Base-by-base conservation (phyloP, 192 early-diverging fungal species). In the Fimicolochytrium jonesii region DNA sequence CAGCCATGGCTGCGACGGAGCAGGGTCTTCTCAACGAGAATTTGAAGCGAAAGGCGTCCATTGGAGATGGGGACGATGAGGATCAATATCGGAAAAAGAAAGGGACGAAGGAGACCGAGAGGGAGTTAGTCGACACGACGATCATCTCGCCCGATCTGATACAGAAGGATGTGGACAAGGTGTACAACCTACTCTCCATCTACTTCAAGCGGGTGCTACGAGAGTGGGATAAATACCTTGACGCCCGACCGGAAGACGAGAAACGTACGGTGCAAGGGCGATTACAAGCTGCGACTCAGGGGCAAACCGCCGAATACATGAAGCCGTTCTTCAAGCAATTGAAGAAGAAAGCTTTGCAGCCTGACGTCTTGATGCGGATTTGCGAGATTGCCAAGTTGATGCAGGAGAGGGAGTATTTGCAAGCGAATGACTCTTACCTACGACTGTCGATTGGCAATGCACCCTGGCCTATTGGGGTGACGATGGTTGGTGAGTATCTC, bases 381-480 rank as follows among this genome's bases (percentile, higher is more conserved):
- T 83, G 90, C 9, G 94, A 99, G 71, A 99, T 99, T 63, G 85
- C 87, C 23, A 72, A 83, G n/a, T 65, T 80, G 30, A 88, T 93
- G 83, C 87, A 91, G 50, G 77, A 88, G 35, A 79, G 92, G 41
- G 90, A 93, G 73, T 96, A 99, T 46, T 79, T 91, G 73, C 80
- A 87, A 52, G 97, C 97, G 9, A 93, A 92, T 61, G 92, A 96
- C 58, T 79, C 90, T 1, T 99, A 99, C 67, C 72, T 99, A 48
- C 88, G 90, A 54, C 79, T 99, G 37, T 90, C 90, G 0, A 94
- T 99, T 50, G 95, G 97, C 43, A 99, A 99, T 70, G 90, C 95
- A 22, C 93, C 97, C 0, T 99, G 97, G 97, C 97, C 95, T 11
- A 89, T 99, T 71, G 97, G 90, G 33, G 90, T 96, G 20, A 95